phyloP scores from a whole-genome alignment of 2,329 filamentous ascomycete genomes.

The Alternaria triticina region DNA sequence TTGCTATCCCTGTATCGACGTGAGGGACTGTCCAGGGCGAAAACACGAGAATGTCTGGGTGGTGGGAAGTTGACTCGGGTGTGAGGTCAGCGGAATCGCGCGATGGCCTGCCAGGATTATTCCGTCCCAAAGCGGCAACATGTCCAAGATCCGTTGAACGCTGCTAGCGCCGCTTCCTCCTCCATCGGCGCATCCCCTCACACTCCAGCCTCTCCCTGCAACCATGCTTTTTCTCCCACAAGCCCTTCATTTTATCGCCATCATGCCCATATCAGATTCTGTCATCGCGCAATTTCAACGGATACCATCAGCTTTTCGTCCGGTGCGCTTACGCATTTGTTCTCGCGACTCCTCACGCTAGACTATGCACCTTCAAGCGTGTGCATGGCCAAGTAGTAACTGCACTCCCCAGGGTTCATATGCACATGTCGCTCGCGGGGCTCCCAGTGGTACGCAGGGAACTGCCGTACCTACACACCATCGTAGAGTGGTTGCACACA shows the following conservation, averaged over 20 bases:
- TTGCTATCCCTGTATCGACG: background rate
- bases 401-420: background rate
- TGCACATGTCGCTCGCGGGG: background rate
- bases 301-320: background rate
- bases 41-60: background rate
- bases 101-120: constrained; percentile 2
- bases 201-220: background rate
- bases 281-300: background rate
- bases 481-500: background rate
- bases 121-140: constrained; percentile 9
- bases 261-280: background rate
- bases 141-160: background rate
- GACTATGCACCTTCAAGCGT: background rate
- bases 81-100: constrained; percentile 17
- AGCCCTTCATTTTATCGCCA: background rate
- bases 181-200: background rate
- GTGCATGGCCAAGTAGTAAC: background rate
- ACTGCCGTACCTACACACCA: background rate
- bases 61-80: constrained; percentile 1
- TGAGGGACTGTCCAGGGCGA: background rate
- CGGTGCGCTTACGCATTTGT: background rate
- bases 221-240: background rate
- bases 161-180: background rate
- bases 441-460: background rate
- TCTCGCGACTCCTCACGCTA: background rate